Base-by-base conservation (phyloP, 164 flowering plant species). In the Dillenia suffruticosa region DNA sequence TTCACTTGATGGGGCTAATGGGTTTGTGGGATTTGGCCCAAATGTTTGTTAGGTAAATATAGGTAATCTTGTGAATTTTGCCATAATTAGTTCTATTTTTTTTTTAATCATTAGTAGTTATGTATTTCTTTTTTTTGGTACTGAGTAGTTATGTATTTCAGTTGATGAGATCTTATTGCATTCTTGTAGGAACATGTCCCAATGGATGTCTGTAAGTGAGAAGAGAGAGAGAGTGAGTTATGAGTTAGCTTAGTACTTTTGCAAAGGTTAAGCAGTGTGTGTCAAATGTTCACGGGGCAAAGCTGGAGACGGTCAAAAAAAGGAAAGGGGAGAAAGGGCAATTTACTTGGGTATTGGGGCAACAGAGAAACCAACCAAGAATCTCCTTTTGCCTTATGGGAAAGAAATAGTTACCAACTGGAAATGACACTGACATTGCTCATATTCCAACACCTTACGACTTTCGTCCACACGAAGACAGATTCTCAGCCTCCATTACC, bases 11-110 rank as follows among this genome's bases (percentile, higher is more conserved):
- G 88, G 72, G 24, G 78, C 95, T 1, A 88, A 84, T 76, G 93
- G 92, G 51, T 80, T 70, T 65, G 84, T 89, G 17, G 99, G 99
- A 12, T 94, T 94, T 66, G 96, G 93, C 8, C 99, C 99, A 48
- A 84, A 86, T 46, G 77, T 79, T 46, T 93, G 98, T 70, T 90
- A 63, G 76, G 52, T 61, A 44, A 56, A 56, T 48, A 32, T 4
- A 7, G 40, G 40, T 32, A 32, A 32, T 32, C 40, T 32, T 32
- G 40, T 32, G 40, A 32, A 32, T 32, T 32, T 32, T 32, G 40
- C n/a, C n/a, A n/a, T n/a, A n/a, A n/a, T n/a, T n/a, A n/a, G n/a
- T n/a, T n/a, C n/a, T n/a, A n/a, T n/a, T n/a, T n/a, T n/a, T n/a
- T n/a, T n/a, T n/a, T n/a, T n/a, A n/a, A n/a, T n/a, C n/a, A n/a